These are phyloP conservation scores for Alternaria brassicicola DNA, from an alignment of 2,329 filamentous ascomycete genomes.

Conservation along the genomic window DNA sequence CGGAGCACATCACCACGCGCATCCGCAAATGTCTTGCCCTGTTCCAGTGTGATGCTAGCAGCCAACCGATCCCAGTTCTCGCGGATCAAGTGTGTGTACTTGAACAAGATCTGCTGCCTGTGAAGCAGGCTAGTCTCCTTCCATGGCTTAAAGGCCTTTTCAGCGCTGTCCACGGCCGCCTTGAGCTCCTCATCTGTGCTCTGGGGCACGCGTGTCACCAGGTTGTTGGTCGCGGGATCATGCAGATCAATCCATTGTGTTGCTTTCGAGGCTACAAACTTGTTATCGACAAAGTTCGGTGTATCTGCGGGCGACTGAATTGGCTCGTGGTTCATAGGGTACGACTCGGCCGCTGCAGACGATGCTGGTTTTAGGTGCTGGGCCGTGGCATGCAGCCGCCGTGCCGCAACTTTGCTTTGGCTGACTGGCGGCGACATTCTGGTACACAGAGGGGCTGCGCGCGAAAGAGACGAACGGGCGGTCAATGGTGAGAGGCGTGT, in stretches of 20 bases:
- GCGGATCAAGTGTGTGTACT: conserved; percentile 77
- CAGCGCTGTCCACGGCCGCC: conserved; percentile 75
- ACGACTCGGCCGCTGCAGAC: conserved; percentile 61
- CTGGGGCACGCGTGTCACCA: conserved; percentile 82
- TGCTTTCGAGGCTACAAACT: conserved; percentile 71
- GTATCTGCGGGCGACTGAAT: conserved; percentile 72
- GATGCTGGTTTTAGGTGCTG: conserved; percentile 57
- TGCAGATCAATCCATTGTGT: conserved; percentile 78
- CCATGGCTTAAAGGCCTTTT: conserved; percentile 78
- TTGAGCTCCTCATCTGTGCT: conserved; percentile 78
- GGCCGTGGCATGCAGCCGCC: conserved; percentile 62
- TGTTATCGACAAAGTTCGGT: conserved; percentile 81
- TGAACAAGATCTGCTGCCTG: conserved; percentile 87
- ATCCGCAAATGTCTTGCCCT: conserved; percentile 87
- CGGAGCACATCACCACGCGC: conserved; percentile 81
- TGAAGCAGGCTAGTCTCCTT: conserved; percentile 72
- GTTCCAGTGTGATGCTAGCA: conserved; percentile 84
- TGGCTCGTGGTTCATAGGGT: conserved; percentile 74
- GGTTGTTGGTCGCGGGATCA: conserved; percentile 84
- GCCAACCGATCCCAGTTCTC: conserved; percentile 86
- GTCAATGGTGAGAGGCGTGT: conserved; percentile 52
- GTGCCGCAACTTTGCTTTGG: conserved; percentile 49
- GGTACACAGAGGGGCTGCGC: conserved; percentile 44
- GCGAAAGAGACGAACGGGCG: conserved; percentile 45
- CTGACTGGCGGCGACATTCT: conserved; percentile 49